Percentiles rank a stretch among this genome's conserved stretches.
phyloP scores from a whole-genome alignment of 345 rosid genomes.

The Eutrema yunnanense region DNA sequence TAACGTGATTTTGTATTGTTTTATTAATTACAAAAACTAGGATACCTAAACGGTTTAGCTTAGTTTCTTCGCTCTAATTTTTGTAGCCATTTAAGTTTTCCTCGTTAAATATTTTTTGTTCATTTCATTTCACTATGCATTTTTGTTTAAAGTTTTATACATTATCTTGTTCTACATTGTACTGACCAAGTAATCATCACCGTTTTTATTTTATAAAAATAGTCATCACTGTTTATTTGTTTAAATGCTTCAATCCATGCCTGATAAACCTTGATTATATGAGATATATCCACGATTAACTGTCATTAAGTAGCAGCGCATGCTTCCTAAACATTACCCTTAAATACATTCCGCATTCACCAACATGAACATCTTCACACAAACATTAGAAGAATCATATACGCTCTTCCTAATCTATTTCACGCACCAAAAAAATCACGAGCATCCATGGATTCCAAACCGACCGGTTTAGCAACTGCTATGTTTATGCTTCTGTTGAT shows the following conservation, averaged over 20 bases:
- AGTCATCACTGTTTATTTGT: neutral
- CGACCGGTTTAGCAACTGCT: neutral
- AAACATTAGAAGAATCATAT: neutral
- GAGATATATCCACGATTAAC: neutral
- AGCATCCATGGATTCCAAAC: slow-evolving; percentile 9
- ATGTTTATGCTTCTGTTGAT: neutral
- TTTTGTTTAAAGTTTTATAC: too few species aligned
- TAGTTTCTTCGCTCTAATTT: neutral
- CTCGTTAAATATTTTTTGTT: too few species aligned
- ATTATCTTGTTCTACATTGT: neutral
- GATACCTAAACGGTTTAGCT: neutral
- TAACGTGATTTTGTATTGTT: neutral
- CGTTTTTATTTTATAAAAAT: neutral
- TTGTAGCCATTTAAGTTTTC: neutral
- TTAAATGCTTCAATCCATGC: neutral
- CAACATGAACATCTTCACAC: neutral
- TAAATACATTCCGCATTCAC: neutral
- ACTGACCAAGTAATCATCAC: neutral
- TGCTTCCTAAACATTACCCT: neutral
- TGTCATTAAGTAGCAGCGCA: neutral
- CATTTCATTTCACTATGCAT: neutral
- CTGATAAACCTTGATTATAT: neutral
- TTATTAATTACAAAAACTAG: neutral
- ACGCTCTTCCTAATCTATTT: neutral
- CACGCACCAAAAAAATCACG: neutral